These are phyloP conservation scores for Odontarrhena argentea DNA, from an alignment of 345 rosid species.

Conservation along the genomic window DNA sequence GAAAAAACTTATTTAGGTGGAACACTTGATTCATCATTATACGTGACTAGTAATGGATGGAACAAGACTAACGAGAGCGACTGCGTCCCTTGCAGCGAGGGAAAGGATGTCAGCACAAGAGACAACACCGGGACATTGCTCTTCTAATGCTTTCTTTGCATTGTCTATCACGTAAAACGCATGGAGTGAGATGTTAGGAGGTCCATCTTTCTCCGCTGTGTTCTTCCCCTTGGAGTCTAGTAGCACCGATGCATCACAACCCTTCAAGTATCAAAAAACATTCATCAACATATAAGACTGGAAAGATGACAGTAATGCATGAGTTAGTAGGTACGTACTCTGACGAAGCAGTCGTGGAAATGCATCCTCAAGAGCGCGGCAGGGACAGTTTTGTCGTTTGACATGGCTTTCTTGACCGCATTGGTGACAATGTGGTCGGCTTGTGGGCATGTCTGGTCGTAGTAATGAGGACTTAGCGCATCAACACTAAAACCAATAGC, in stretches of 20 bases:
- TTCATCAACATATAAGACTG: background rate
- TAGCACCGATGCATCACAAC: slow-evolving; percentile 87
- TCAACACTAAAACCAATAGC: slow-evolving; percentile 36
- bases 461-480: slow-evolving; percentile 63
- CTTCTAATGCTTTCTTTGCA: slow-evolving; percentile 80
- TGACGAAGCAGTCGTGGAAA: slow-evolving; percentile 81
- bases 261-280: slow-evolving; percentile 44
- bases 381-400: slow-evolving; percentile 71
- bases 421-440: slow-evolving; percentile 54
- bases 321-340: slow-evolving; percentile 41
- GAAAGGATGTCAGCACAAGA: slow-evolving; percentile 94
- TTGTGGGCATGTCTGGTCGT: slow-evolving; percentile 61
- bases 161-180: slow-evolving; percentile 82
- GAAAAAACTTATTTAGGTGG: background rate
- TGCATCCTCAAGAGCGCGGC: slow-evolving; percentile 90
- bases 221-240: slow-evolving; percentile 65
- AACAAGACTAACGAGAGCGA: slow-evolving; percentile 54
- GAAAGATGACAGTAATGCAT: background rate
- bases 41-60: background rate
- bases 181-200: slow-evolving; percentile 83
- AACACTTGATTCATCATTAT: background rate
- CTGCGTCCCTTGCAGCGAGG: slow-evolving; percentile 83
- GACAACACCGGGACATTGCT: slow-evolving; percentile 72
- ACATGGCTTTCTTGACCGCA: slow-evolving; percentile 64
- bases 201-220: slow-evolving; percentile 89